Conservation (phyloP, 768 basidiomycete species). For the Boletus edulis region DNA sequence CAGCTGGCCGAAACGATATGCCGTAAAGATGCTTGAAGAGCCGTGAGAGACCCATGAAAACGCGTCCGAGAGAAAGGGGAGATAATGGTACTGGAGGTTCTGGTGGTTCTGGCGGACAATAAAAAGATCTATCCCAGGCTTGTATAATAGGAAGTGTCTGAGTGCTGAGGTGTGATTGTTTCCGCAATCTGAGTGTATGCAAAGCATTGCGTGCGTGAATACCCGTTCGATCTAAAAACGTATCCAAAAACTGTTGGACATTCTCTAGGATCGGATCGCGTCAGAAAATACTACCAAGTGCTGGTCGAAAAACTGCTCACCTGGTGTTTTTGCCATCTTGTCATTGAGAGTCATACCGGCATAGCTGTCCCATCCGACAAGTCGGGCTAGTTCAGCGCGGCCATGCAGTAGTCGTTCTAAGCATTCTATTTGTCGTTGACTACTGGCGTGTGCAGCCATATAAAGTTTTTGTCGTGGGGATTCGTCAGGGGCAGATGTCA, state of each 20-base stretch:
- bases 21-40: slow-evolving; percentile 89
- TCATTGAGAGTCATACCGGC: slow-evolving; percentile 85
- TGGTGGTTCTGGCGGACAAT: slow-evolving; percentile 77
- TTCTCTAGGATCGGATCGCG: slow-evolving; percentile 51
- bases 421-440: slow-evolving; percentile 67
- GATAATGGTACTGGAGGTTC: slow-evolving; percentile 72
- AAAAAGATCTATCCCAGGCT: slow-evolving; percentile 98
- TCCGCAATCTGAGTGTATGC: slow-evolving; percentile 59
- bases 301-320: slow-evolving; percentile 37
- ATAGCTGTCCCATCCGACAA: slow-evolving; percentile 85
- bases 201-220: slow-evolving; percentile 77
- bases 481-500: slow-evolving; percentile 83
- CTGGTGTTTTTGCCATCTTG: slow-evolving; percentile 97
- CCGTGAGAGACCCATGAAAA: slow-evolving; percentile 88
- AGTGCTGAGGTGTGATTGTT: slow-evolving; percentile 68
- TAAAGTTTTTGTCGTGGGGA: slow-evolving; percentile 81
- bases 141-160: slow-evolving; percentile 64
- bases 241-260: slow-evolving; percentile 80
- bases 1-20: slow-evolving; percentile 71
- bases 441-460: slow-evolving; percentile 76
- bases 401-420: slow-evolving; percentile 75
- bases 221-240: slow-evolving; percentile 75
- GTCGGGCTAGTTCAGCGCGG: slow-evolving; percentile 76
- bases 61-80: slow-evolving; percentile 82
- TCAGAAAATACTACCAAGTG: slow-evolving; percentile 1